Evolutionary conservation across 495 filamentous ascomycete species (phyloP).

Genomic region (Clohesyomyces aquaticus): DNA sequence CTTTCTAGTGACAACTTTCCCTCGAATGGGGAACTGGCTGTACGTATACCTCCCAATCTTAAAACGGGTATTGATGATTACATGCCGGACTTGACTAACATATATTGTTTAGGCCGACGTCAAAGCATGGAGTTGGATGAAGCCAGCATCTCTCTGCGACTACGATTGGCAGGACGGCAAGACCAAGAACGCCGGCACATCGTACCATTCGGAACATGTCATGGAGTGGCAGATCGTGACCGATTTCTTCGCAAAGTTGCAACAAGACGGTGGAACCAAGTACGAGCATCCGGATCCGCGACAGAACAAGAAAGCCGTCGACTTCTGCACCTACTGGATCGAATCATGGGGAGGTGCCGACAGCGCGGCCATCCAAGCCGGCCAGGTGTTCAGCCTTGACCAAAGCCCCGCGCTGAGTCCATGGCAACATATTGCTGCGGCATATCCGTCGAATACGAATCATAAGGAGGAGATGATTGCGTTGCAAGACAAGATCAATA

Average conservation of each 20-base stretch:
- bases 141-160: neutral
- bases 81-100: neutral
- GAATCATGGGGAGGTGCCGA: no score
- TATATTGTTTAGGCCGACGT: neutral
- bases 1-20: neutral
- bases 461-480: neutral
- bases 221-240: slow-evolving; percentile 1
- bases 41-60: no score
- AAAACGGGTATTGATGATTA: no score
- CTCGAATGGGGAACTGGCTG: neutral
- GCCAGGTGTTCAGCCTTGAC: neutral
- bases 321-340: slow-evolving; percentile 2
- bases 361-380: no score
- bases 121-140: neutral
- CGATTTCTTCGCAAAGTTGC: neutral
- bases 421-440: neutral
- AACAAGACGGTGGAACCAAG: neutral
- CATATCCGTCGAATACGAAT: neutral
- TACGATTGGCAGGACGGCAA: neutral
- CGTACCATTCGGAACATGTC: neutral
- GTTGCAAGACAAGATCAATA: neutral
- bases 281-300: neutral
- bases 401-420: neutral
- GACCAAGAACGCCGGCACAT: neutral
- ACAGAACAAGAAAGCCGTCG: neutral